phyloP scores from a whole-genome alignment of 345 rosid genomes.

The Populus tremula region DNA sequence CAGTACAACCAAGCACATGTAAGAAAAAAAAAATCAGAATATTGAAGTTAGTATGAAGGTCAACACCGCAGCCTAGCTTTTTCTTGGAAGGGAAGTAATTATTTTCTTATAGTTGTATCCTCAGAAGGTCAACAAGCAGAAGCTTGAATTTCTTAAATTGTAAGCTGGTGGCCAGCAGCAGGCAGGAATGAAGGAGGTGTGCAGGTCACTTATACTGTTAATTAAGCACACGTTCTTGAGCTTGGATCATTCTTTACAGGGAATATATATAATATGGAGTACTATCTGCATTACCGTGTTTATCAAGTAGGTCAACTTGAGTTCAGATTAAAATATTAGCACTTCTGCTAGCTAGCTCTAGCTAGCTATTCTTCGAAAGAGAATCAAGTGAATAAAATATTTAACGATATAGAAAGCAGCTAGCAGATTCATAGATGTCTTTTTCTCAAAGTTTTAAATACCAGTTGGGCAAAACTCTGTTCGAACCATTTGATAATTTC shows the following conservation, averaged over 20 bases:
- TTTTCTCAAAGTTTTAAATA: too few species aligned
- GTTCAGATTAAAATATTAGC: too few species aligned
- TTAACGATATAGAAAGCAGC: too few species aligned
- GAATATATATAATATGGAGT: not conserved
- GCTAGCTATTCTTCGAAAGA: too few species aligned
- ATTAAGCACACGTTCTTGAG: not conserved
- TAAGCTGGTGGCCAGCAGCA: slow-evolving; percentile 21
- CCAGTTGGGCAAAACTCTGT: too few species aligned
- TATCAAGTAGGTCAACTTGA: too few species aligned
- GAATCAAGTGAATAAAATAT: too few species aligned
- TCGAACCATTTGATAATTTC: too few species aligned
- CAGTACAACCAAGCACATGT: not conserved
- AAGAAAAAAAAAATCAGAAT: not conserved
- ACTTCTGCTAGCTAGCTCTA: too few species aligned
- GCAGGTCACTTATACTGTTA: not conserved
- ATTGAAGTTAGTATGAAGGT: slow-evolving; percentile 14
- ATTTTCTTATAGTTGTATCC: not conserved
- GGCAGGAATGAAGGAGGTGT: slow-evolving; percentile 23
- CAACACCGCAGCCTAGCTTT: slow-evolving; percentile 16
- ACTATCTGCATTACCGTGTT: not conserved
- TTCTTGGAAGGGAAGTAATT: not conserved
- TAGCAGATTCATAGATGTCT: too few species aligned
- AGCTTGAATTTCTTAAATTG: slow-evolving; percentile 3
- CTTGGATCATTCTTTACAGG: not conserved
- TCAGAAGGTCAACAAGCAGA: slow-evolving; percentile 1